Evolutionary conservation across 2,329 filamentous ascomycete species (phyloP).

Genomic region (Chrysosporium queenslandicum): DNA sequence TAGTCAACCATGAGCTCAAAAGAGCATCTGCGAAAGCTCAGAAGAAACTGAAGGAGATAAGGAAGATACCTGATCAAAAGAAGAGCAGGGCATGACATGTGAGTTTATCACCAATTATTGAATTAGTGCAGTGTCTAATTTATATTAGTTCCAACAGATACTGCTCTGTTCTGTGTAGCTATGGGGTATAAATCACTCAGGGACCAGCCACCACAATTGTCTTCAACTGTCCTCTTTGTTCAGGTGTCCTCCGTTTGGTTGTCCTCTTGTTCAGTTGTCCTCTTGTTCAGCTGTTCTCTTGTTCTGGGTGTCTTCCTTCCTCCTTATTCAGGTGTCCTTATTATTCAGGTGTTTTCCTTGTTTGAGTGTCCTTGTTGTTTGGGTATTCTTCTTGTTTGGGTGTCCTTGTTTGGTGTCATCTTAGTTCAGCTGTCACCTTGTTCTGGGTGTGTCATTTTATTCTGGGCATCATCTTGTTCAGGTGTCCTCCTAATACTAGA

Average conservation of each 20-base stretch:
- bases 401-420: background rate
- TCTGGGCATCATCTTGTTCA: background rate
- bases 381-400: background rate
- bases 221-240: background rate
- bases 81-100: background rate
- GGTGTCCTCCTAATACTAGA: background rate
- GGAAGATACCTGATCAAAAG: background rate
- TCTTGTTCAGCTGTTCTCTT: no score
- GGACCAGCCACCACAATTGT: conserved; percentile 2
- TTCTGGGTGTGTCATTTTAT: background rate
- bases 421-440: background rate
- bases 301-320: no score
- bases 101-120: background rate
- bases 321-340: no score
- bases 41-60: conserved; percentile 9
- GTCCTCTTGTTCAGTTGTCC: background rate
- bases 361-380: no score
- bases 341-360: no score
- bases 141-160: conserved; percentile 1
- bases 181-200: conserved; percentile 7
- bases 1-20: conserved; percentile 11
- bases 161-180: background rate
- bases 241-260: background rate
- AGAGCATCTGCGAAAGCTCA: conserved; percentile 7
- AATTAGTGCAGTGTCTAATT: background rate